Evolutionary conservation across 495 filamentous ascomycete genomes (phyloP).

Genomic region (Aspergillus saccharolyticus): DNA sequence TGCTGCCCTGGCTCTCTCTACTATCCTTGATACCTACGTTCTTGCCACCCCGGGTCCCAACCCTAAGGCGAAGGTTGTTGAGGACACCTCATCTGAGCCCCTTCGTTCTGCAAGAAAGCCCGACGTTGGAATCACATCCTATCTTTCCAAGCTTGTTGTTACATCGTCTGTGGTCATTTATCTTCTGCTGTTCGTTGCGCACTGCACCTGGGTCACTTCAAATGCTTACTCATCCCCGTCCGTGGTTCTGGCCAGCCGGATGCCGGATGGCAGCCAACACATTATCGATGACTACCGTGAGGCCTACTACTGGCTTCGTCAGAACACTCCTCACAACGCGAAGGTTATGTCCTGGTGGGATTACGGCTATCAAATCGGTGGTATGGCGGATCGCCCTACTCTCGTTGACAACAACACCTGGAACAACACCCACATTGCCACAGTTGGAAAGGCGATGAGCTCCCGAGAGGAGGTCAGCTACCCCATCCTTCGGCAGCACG

Average conservation of each 20-base stretch:
- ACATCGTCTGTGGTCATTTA: slow-evolving; percentile 69
- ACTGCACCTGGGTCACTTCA: slow-evolving; percentile 99
- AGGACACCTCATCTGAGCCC: slow-evolving; percentile 47
- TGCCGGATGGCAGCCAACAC: slow-evolving; percentile 93
- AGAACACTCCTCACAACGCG: slow-evolving; percentile 89
- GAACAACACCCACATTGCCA: slow-evolving; percentile 99
- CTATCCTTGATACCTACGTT: slow-evolving; percentile 83
- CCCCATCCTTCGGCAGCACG: slow-evolving; percentile 95
- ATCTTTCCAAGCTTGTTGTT: slow-evolving; percentile 70
- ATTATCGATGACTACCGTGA: slow-evolving; percentile 99
- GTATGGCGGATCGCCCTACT: slow-evolving; percentile 97
- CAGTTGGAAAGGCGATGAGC: slow-evolving; percentile 98
- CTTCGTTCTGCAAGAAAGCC: slow-evolving; percentile 70
- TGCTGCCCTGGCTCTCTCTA: slow-evolving; percentile 83
- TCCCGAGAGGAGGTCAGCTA: slow-evolving; percentile 97
- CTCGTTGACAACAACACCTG: slow-evolving; percentile 99
- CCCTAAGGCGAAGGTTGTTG: slow-evolving; percentile 39
- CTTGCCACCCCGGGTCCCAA: slow-evolving; percentile 45
- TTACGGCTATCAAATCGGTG: slow-evolving; percentile 99
- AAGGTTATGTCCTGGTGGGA: slow-evolving; percentile 99
- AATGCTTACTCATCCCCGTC: slow-evolving; percentile 98
- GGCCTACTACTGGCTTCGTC: slow-evolving; percentile 98
- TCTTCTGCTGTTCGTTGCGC: slow-evolving; percentile 87
- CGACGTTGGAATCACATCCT: slow-evolving; percentile 76
- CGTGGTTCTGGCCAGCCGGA: slow-evolving; percentile 85